These are phyloP conservation scores for Metschnikowia reukaufii DNA, from an alignment of 805 yeast species.

Conservation along the genomic window DNA sequence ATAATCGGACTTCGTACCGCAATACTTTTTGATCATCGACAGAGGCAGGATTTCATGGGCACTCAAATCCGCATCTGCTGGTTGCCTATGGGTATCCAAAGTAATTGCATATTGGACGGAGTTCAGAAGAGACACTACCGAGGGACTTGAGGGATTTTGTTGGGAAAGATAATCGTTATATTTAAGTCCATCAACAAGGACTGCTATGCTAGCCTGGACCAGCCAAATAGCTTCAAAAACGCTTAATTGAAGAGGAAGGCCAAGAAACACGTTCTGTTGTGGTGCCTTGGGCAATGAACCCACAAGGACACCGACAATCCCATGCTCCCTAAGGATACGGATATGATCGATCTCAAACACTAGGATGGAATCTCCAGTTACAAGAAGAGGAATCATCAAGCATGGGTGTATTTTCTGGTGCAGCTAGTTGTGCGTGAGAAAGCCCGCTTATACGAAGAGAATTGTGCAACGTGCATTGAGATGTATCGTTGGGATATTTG, in stretches of 20 bases:
- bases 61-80: slow-evolving; percentile 1
- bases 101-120: slow-evolving; percentile 14
- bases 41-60: neutral
- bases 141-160: neutral
- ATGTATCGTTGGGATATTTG: no score
- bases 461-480: no score
- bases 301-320: slow-evolving; percentile 71
- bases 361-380: slow-evolving; percentile 38
- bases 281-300: slow-evolving; percentile 92
- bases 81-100: slow-evolving; percentile 11
- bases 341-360: slow-evolving; percentile 60
- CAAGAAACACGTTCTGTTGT: slow-evolving; percentile 86
- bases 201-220: slow-evolving; percentile 41
- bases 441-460: no score
- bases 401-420: neutral
- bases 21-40: slow-evolving; percentile 4
- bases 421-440: no score
- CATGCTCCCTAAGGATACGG: slow-evolving; percentile 54
- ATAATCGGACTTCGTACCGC: neutral
- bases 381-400: slow-evolving; percentile 21
- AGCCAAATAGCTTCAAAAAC: slow-evolving; percentile 75
- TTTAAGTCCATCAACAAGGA: slow-evolving; percentile 42
- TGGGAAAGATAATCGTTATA: slow-evolving; percentile 23
- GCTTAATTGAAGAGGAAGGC: slow-evolving; percentile 74
- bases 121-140: slow-evolving; percentile 5